A percentile compares a stretch with the other conserved stretches of the same genome.
Evolutionary conservation across 345 rosid species (phyloP).

Genomic region (Acer saccharum): DNA sequence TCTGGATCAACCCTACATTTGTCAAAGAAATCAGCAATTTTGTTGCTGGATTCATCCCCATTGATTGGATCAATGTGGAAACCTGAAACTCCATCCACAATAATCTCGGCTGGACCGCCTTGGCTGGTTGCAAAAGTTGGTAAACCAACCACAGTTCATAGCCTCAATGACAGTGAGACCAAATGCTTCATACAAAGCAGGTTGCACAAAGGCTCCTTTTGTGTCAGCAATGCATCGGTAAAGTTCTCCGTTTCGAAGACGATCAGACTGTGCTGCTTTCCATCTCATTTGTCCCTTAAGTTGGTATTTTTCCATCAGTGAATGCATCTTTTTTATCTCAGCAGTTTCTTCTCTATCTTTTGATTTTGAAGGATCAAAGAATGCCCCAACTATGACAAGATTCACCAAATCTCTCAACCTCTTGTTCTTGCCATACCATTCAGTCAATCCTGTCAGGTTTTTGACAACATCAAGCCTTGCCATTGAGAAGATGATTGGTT

Average conservation of each 20-base stretch:
- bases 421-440: conserved; percentile 88
- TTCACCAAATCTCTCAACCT: conserved; percentile 64
- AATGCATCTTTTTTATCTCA: conserved; percentile 77
- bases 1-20: conserved; percentile 47
- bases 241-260: conserved; percentile 63
- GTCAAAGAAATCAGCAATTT: conserved; percentile 77
- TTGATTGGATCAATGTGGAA: conserved; percentile 72
- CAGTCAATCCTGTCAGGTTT: conserved; percentile 78
- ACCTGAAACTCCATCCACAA: conserved; percentile 78
- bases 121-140: conserved; percentile 81
- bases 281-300: conserved; percentile 82
- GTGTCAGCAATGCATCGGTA: conserved; percentile 74
- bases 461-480: conserved; percentile 89
- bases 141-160: conserved; percentile 80
- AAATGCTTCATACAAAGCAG: conserved; percentile 77
- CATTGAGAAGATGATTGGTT: conserved; percentile 95
- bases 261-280: conserved; percentile 71
- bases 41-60: conserved; percentile 71
- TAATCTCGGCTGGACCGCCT: conserved; percentile 88
- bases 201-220: conserved; percentile 80
- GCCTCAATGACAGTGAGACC: conserved; percentile 89
- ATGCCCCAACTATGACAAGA: conserved; percentile 73
- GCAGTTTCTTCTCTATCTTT: conserved; percentile 79
- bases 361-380: conserved; percentile 66
- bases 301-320: conserved; percentile 56